Conservation (phyloP, 2,329 filamentous ascomycete genomes). For the Cylindrodendrum hubeiense region DNA sequence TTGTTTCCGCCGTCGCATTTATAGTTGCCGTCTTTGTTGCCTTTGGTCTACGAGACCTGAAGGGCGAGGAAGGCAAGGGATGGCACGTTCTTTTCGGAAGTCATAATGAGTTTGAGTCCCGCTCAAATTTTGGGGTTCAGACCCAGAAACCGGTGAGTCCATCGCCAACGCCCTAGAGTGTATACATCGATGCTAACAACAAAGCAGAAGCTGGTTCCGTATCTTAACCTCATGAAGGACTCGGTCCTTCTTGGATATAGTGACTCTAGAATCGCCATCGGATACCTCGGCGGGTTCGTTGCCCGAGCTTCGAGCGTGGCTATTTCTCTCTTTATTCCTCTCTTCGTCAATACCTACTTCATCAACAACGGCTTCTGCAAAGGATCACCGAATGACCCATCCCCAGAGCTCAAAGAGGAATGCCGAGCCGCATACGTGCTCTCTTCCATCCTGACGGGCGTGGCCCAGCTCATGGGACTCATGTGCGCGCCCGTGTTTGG, state of each 20-base stretch:
- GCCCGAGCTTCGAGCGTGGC: conserved; percentile 94
- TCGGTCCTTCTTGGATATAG: conserved; percentile 78
- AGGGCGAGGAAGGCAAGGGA: conserved; percentile 83
- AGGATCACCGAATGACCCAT: conserved; percentile 71
- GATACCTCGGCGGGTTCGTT: conserved; percentile 94
- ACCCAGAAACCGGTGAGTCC: conserved; percentile 44
- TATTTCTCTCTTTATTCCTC: conserved; percentile 93
- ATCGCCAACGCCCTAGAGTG: background rate
- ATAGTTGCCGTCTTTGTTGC: conserved; percentile 81
- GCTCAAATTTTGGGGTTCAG: conserved; percentile 30
- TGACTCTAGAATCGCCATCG: conserved; percentile 84
- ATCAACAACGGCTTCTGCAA: conserved; percentile 84
- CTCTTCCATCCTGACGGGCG: conserved; percentile 87
- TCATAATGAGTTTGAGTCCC: conserved; percentile 41
- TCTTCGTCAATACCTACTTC: conserved; percentile 94
- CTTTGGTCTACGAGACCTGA: conserved; percentile 77
- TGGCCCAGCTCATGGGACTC: conserved; percentile 88
- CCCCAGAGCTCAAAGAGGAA: conserved; percentile 83
- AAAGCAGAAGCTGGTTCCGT: conserved; percentile 61
- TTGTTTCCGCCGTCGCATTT: conserved; percentile 81
- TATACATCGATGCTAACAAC: conserved; percentile 23
- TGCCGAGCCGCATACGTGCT: conserved; percentile 91
- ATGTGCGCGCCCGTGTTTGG: conserved; percentile 90
- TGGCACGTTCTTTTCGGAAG: conserved; percentile 69
- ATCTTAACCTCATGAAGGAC: conserved; percentile 70